Percentiles rank a stretch among this genome's conserved stretches.
Evolutionary conservation across 371 early-diverging fungal species (phyloP).

Genomic region (Nematocida parisii): DNA sequence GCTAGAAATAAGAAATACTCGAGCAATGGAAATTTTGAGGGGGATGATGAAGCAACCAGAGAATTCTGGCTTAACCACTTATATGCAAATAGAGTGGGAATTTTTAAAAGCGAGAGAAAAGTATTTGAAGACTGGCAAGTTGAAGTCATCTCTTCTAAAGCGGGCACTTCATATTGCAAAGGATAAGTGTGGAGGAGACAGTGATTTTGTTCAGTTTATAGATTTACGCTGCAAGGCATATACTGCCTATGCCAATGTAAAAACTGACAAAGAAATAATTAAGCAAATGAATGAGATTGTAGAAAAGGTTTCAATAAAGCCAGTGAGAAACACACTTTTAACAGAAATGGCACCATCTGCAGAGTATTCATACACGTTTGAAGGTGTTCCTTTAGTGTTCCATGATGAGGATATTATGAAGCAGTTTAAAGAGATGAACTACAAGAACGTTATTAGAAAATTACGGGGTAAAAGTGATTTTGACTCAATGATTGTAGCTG

Average conservation of each 20-base stretch:
- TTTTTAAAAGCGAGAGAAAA: slow-evolving; percentile 28
- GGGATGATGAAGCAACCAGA: slow-evolving; percentile 18
- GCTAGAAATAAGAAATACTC: slow-evolving; percentile 6
- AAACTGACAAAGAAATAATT: slow-evolving; percentile 3
- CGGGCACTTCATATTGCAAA: slow-evolving; percentile 4
- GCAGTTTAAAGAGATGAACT: slow-evolving; percentile 22
- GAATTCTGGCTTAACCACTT: not conserved
- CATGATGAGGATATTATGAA: not conserved
- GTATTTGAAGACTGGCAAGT: slow-evolving; percentile 6
- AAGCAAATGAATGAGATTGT: slow-evolving; percentile 4
- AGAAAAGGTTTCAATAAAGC: not conserved
- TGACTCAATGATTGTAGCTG: slow-evolving; percentile 16
- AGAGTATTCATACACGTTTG: not conserved
- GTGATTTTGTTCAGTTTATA: slow-evolving; percentile 1
- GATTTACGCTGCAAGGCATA: not conserved
- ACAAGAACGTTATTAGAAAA: slow-evolving; percentile 15
- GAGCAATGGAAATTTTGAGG: slow-evolving; percentile 29
- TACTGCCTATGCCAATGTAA: not conserved
- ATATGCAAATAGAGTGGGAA: slow-evolving; percentile 29
- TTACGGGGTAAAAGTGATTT: slow-evolving; percentile 5
- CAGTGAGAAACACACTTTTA: slow-evolving; percentile 2
- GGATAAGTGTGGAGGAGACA: not conserved
- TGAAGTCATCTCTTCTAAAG: slow-evolving; percentile 19
- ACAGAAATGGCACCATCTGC: not conserved
- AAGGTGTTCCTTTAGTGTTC: slow-evolving; percentile 14